These are phyloP conservation scores for Dothistroma septosporum DNA, from an alignment of 2,329 filamentous ascomycete genomes.

Conservation along the genomic window DNA sequence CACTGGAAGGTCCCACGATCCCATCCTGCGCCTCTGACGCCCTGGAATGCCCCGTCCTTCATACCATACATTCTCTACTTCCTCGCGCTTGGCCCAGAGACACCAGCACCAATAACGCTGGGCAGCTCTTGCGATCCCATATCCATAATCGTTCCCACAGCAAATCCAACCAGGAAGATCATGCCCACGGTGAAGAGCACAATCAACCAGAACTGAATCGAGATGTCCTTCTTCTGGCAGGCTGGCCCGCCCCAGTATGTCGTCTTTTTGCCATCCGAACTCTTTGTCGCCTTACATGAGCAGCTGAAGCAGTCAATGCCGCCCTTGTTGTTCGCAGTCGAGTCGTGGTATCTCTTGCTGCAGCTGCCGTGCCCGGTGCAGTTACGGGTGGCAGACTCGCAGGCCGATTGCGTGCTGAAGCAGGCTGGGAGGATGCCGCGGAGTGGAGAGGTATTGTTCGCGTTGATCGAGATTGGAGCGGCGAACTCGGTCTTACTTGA, in stretches of 20 bases:
- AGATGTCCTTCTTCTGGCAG: slow-evolving; percentile 90
- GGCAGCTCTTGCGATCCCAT: slow-evolving; percentile 86
- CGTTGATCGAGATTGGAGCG: slow-evolving; percentile 34
- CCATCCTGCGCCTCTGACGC: not conserved
- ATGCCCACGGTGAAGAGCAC: slow-evolving; percentile 68
- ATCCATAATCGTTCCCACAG: slow-evolving; percentile 72
- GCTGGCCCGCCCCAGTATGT: slow-evolving; percentile 77
- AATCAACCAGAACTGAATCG: slow-evolving; percentile 83
- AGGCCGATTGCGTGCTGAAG: slow-evolving; percentile 66
- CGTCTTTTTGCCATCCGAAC: slow-evolving; percentile 54
- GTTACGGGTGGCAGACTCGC: slow-evolving; percentile 64
- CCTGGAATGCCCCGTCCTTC: not conserved
- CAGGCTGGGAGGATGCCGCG: slow-evolving; percentile 64
- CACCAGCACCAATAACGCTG: slow-evolving; percentile 92
- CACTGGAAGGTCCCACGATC: not conserved
- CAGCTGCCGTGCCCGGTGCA: slow-evolving; percentile 83
- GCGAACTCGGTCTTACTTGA: slow-evolving; percentile 14
- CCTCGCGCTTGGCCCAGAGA: slow-evolving; percentile 65
- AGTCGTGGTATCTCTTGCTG: slow-evolving; percentile 58
- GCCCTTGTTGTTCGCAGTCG: slow-evolving; percentile 24
- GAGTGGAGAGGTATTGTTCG: slow-evolving; percentile 39
- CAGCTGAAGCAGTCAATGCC: slow-evolving; percentile 67
- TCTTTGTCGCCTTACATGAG: slow-evolving; percentile 61
- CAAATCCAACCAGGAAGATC: slow-evolving; percentile 63
- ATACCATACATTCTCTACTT: slow-evolving; percentile 16